phyloP scores from a whole-genome alignment of 306 rosid genomes.

The Pterocarpus santalinus region DNA sequence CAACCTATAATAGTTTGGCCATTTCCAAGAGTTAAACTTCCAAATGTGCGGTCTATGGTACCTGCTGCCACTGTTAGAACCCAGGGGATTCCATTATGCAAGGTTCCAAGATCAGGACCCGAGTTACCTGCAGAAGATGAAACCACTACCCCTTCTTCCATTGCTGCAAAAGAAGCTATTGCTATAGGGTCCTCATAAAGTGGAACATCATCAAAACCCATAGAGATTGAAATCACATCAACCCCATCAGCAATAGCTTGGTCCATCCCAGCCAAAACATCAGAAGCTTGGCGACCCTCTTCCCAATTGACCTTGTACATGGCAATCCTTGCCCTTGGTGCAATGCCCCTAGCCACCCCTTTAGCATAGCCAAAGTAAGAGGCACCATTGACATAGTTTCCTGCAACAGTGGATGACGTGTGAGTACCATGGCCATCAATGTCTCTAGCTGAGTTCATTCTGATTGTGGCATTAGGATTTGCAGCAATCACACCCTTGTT shows the following conservation, averaged over 20 bases:
- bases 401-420: constrained; percentile 49
- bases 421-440: constrained; percentile 40
- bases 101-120: constrained; percentile 3
- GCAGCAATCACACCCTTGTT: constrained; percentile 43
- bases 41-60: constrained; percentile 48
- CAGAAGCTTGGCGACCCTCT: constrained; percentile 37
- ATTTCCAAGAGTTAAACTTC: constrained; percentile 39
- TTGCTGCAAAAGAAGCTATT: constrained; percentile 50
- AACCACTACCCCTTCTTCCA: constrained; percentile 51
- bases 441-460: constrained; percentile 53
- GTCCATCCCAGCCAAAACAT: constrained; percentile 46
- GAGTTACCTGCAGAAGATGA: constrained; percentile 35
- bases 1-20: constrained; percentile 45
- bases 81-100: constrained; percentile 50
- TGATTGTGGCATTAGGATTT: neutral
- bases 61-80: constrained; percentile 34
- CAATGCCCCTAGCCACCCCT: constrained; percentile 52
- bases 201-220: constrained; percentile 38
- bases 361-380: constrained; percentile 41
- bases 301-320: constrained; percentile 36
- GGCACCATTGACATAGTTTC: constrained; percentile 46
- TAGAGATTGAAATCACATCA: constrained; percentile 50
- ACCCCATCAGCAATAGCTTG: constrained; percentile 50
- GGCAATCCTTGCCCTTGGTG: constrained; percentile 45
- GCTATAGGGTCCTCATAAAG: constrained; percentile 45